These are phyloP conservation scores for Boletus edulis DNA, from an alignment of 768 basidiomycete species.

Conservation along the genomic window DNA sequence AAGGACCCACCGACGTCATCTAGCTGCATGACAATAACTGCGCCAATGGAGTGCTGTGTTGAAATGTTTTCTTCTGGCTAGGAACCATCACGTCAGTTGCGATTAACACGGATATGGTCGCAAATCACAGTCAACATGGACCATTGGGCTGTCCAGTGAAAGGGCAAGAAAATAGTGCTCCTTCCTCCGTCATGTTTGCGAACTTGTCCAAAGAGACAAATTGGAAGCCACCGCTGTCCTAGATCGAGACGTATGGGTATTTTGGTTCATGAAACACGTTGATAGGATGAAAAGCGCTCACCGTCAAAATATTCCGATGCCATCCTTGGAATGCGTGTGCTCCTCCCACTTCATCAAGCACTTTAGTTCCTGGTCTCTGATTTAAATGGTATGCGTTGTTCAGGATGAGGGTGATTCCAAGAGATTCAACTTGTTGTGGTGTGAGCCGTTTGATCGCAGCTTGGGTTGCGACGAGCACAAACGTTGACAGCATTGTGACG, in stretches of 20 bases:
- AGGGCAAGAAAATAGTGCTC: constrained; percentile 80
- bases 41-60: constrained; percentile 87
- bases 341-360: constrained; percentile 73
- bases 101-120: background rate
- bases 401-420: constrained; percentile 79
- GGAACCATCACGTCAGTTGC: constrained; percentile 8
- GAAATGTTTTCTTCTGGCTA: constrained; percentile 91
- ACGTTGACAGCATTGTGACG: constrained; percentile 79
- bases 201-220: constrained; percentile 83
- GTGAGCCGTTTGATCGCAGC: constrained; percentile 92
- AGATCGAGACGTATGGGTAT: background rate
- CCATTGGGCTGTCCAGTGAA: constrained; percentile 86
- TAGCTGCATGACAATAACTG: constrained; percentile 93
- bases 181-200: constrained; percentile 84
- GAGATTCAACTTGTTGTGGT: constrained; percentile 74
- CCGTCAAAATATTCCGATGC: constrained; percentile 82
- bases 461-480: constrained; percentile 94
- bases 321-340: constrained; percentile 92
- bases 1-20: constrained; percentile 77
- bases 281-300: constrained; percentile 30
- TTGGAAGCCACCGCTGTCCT: constrained; percentile 93
- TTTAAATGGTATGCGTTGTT: constrained; percentile 93
- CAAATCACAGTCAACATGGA: constrained; percentile 76
- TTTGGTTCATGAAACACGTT: background rate
- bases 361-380: constrained; percentile 75